Evolutionary conservation across 352 stramenopile genomes (phyloP).

Genomic region (Globisporangium acanthophoron): DNA sequence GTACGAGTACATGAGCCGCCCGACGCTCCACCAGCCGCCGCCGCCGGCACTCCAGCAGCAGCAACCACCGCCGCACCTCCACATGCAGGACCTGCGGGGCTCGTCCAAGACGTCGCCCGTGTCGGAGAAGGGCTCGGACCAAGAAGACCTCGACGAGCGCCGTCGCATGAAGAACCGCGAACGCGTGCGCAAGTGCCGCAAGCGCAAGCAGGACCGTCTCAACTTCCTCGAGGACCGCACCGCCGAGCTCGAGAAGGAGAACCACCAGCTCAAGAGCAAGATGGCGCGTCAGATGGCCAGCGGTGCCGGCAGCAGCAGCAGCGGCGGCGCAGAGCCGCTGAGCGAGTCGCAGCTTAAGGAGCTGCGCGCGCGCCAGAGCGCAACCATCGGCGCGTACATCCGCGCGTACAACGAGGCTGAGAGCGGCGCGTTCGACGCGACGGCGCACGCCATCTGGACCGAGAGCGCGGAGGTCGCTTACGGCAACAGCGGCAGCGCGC

Average conservation of each 20-base stretch:
- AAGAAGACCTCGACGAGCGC: conserved; percentile 79
- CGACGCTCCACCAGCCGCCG: conserved; percentile 39
- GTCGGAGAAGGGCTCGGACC: conserved; percentile 63
- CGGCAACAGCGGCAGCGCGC: conserved; percentile 33
- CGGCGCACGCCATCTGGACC: conserved; percentile 48
- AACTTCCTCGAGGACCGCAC: conserved; percentile 86
- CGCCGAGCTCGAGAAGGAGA: conserved; percentile 80
- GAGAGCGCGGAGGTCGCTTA: conserved; percentile 69
- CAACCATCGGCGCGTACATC: conserved; percentile 61
- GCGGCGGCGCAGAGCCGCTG: conserved; percentile 36
- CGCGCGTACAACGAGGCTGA: conserved; percentile 68
- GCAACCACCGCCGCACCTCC: conserved; percentile 6
- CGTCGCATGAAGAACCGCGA: conserved; percentile 88
- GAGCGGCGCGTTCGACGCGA: conserved; percentile 43
- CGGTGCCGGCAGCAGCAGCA: not conserved
- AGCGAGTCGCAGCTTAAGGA: conserved; percentile 63
- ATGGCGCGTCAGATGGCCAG: conserved; percentile 43
- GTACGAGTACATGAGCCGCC: conserved; percentile 83
- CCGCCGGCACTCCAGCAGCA: conserved; percentile 10
- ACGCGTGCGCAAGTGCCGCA: conserved; percentile 85
- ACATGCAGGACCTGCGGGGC: conserved; percentile 11
- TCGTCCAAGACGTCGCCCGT: conserved; percentile 47
- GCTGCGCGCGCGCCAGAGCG: conserved; percentile 79
- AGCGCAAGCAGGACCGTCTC: conserved; percentile 83
- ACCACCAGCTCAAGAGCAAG: conserved; percentile 66